These are phyloP conservation scores for thale cress (Arabidopsis thaliana) DNA, from an alignment of 345 rosid genomes.

Conservation along the genomic window TAIR10.1 NC_003074.8:7410501-7411000, in stretches of 20 bases:
- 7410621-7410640: slow-evolving; percentile 98
- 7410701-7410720: slow-evolving; percentile 23
- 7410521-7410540: neutral
- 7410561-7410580: neutral
- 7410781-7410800: slow-evolving; percentile 86
- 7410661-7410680: slow-evolving; percentile 98
- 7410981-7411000: neutral
- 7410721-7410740: slow-evolving; percentile 4
- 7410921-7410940: slow-evolving; percentile 22
- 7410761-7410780: slow-evolving; percentile 98
- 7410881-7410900: slow-evolving; percentile 26
- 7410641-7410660: slow-evolving; percentile 95
- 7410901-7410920: neutral
- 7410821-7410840: slow-evolving; percentile 96
- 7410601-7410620: slow-evolving; percentile 83
- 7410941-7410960: neutral
- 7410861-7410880: slow-evolving; percentile 24
- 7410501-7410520: slow-evolving; percentile 5
- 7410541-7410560: slow-evolving; percentile 2
- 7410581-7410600: neutral
- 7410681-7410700: slow-evolving; percentile 56
- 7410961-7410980: slow-evolving; percentile 3
- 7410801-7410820: slow-evolving; percentile 90
- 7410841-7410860: slow-evolving; percentile 56
- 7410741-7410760: neutral